A percentile compares a stretch with the other conserved stretches of the same genome.
Evolutionary conservation across 805 yeast species (phyloP).

Genomic region (Hemisphaericaspora nanyangensis): DNA sequence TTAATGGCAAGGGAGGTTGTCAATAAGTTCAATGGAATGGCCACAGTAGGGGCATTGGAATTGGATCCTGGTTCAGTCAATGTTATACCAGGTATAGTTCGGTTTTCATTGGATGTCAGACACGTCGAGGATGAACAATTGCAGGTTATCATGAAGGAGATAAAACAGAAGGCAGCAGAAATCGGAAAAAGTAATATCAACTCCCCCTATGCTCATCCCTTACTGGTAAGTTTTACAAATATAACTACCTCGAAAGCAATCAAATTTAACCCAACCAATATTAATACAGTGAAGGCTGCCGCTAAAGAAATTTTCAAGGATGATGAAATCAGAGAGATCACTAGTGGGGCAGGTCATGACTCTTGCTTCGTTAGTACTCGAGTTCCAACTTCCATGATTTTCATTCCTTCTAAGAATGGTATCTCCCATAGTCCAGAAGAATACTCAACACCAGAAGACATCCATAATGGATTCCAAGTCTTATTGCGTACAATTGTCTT

Average conservation of each 20-base stretch:
- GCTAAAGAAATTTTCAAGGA: slow-evolving; percentile 49
- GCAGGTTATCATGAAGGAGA: slow-evolving; percentile 32
- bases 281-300: slow-evolving; percentile 48
- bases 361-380: slow-evolving; percentile 54
- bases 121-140: slow-evolving; percentile 46
- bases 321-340: slow-evolving; percentile 41
- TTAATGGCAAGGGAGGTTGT: slow-evolving; percentile 56
- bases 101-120: slow-evolving; percentile 59
- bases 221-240: slow-evolving; percentile 38
- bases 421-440: slow-evolving; percentile 66
- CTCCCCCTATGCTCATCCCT: slow-evolving; percentile 21
- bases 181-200: slow-evolving; percentile 25
- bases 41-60: slow-evolving; percentile 55
- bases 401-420: slow-evolving; percentile 66
- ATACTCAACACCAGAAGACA: slow-evolving; percentile 60
- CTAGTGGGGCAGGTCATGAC: slow-evolving; percentile 75
- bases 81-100: slow-evolving; percentile 61
- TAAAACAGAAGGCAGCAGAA: slow-evolving; percentile 31
- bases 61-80: slow-evolving; percentile 60
- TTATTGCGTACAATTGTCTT: slow-evolving; percentile 44
- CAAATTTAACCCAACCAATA: slow-evolving; percentile 49
- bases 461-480: slow-evolving; percentile 56
- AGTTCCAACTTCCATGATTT: slow-evolving; percentile 71
- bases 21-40: slow-evolving; percentile 46
- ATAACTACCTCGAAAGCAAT: slow-evolving; percentile 54